Conservation (phyloP, 2,329 filamentous ascomycete genomes). For the Aplosporella prunicola region DNA sequence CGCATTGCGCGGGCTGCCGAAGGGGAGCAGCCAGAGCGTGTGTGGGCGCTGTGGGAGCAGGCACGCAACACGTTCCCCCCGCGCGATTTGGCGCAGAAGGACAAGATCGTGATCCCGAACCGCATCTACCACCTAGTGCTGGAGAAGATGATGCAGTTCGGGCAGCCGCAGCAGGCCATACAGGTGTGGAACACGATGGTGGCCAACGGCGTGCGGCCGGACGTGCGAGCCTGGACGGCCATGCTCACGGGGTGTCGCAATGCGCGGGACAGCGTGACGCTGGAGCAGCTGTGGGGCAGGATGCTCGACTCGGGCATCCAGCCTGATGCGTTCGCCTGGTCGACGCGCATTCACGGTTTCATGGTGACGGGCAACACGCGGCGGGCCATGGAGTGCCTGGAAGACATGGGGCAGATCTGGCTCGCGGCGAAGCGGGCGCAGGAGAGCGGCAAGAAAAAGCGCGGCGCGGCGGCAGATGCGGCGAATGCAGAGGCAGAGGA, state of each 20-base stretch:
- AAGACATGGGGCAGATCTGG: slow-evolving; percentile 59
- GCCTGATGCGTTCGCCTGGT: slow-evolving; percentile 61
- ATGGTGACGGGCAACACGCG: slow-evolving; percentile 45
- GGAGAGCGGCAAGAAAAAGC: slow-evolving; percentile 6
- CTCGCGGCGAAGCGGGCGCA: slow-evolving; percentile 19
- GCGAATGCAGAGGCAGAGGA: slow-evolving; percentile 13
- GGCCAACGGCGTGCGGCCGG: slow-evolving; percentile 47
- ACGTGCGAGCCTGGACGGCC: slow-evolving; percentile 57
- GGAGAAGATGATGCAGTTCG: slow-evolving; percentile 37
- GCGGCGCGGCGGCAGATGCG: too few species aligned
- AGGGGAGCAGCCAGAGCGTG: slow-evolving; percentile 9
- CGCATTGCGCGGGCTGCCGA: slow-evolving; percentile 20
- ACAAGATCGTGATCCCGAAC: background rate
- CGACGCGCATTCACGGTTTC: slow-evolving; percentile 57
- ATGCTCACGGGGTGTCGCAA: slow-evolving; percentile 64
- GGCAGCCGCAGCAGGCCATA: slow-evolving; percentile 36
- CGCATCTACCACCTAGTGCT: slow-evolving; percentile 38
- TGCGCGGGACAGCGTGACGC: slow-evolving; percentile 47
- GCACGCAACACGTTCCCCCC: background rate
- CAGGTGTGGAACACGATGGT: slow-evolving; percentile 50
- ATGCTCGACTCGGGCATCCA: slow-evolving; percentile 48
- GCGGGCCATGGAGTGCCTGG: slow-evolving; percentile 53
- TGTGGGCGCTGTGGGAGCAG: slow-evolving; percentile 17
- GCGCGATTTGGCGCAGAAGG: too few species aligned
- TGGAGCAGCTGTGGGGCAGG: slow-evolving; percentile 59